Percentiles rank a stretch among this genome's conserved stretches.
Conservation (phyloP, 2,329 filamentous ascomycete species). For the Kalmusia sp. region DNA sequence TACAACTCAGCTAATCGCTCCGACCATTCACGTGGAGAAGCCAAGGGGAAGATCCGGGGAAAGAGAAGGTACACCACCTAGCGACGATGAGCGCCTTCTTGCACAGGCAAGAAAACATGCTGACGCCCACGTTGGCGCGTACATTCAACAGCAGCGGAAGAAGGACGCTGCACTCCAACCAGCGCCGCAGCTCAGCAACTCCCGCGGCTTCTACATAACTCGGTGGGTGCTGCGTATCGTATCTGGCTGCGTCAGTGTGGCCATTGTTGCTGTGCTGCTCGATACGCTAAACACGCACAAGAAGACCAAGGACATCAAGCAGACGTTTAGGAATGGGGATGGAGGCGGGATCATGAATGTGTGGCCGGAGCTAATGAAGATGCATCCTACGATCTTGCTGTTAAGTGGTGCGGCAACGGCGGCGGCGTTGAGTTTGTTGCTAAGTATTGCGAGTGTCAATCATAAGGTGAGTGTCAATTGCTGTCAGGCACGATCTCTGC, state of each 20-base stretch:
- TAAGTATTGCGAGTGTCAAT: conserved; percentile 23
- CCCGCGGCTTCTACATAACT: conserved; percentile 19
- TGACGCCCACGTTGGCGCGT: neutral
- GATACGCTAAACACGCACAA: conserved; percentile 14
- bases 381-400: conserved; percentile 21
- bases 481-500: too few species aligned
- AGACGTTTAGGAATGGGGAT: conserved; percentile 15
- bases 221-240: conserved; percentile 20
- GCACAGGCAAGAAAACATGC: neutral
- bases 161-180: neutral
- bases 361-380: conserved; percentile 23
- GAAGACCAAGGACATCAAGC: conserved; percentile 18
- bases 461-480: conserved; percentile 16
- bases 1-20: neutral
- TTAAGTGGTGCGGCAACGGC: conserved; percentile 19
- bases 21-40: neutral
- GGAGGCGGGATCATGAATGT: conserved; percentile 25
- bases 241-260: conserved; percentile 15
- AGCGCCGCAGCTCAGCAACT: conserved; percentile 1
- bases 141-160: neutral
- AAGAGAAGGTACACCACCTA: neutral
- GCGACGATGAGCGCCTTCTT: conserved; percentile 7
- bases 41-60: neutral
- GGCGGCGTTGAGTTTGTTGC: conserved; percentile 17
- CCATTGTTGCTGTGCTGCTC: conserved; percentile 17